phyloP scores from a whole-genome alignment of 2,329 filamentous ascomycete species.

The Alternaria triticina region DNA sequence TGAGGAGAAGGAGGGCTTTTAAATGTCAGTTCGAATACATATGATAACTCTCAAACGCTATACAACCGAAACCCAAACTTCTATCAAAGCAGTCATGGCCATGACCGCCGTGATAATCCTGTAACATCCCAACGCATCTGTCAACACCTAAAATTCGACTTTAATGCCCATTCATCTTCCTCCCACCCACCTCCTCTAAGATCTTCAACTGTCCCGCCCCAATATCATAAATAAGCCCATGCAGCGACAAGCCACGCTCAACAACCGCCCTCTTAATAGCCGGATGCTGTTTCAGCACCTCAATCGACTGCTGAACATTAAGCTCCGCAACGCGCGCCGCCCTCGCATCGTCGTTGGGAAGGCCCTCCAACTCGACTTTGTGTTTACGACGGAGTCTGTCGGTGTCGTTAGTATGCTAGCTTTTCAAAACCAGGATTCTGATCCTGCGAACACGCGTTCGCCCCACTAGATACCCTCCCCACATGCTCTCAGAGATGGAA shows the following conservation, averaged over 20 bases:
- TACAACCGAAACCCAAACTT: neutral
- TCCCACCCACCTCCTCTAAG: constrained; percentile 48
- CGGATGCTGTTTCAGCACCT: constrained; percentile 71
- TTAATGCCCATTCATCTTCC: constrained; percentile 12
- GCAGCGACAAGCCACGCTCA: constrained; percentile 74
- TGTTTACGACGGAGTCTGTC: constrained; percentile 59
- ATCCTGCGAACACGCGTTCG: neutral
- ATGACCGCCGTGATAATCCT: neutral
- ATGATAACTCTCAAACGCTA: neutral
- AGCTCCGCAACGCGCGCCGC: constrained; percentile 72
- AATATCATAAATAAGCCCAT: constrained; percentile 79
- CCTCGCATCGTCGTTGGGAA: constrained; percentile 56
- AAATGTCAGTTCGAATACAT: neutral
- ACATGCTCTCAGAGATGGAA: neutral
- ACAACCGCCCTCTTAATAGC: constrained; percentile 73
- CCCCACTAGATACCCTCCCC: neutral
- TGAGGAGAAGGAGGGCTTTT: constrained; percentile 58
- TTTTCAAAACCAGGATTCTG: neutral
- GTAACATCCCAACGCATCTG: neutral
- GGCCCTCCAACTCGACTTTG: constrained; percentile 55
- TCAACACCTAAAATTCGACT: too few relatives aligned
- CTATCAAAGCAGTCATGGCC: neutral
- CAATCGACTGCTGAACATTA: constrained; percentile 74
- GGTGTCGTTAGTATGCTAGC: neutral
- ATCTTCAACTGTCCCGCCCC: constrained; percentile 61